A percentile compares a stretch with the other conserved stretches of the same genome.
Evolutionary conservation across 129 eudicot species (phyloP).

Genomic region (Flaveria ramosissima): DNA sequence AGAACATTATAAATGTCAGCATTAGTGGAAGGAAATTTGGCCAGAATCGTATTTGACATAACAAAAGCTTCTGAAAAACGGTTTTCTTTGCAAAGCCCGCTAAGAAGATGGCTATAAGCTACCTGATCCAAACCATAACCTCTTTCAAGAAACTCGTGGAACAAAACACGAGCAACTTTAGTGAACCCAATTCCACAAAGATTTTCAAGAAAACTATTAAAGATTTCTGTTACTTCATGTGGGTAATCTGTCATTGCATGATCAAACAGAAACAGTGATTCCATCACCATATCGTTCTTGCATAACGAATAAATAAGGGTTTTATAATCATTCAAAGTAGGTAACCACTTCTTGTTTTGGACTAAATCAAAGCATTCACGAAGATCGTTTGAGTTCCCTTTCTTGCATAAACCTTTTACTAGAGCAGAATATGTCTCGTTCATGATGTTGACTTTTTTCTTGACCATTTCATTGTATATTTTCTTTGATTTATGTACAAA

Average conservation of each 20-base stretch:
- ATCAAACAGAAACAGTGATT: slow-evolving; percentile 62
- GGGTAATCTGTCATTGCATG: slow-evolving; percentile 43
- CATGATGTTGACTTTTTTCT: slow-evolving; percentile 37
- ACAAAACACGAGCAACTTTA: slow-evolving; percentile 39
- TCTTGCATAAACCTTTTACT: slow-evolving; percentile 53
- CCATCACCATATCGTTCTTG: slow-evolving; percentile 49
- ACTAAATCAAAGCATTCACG: slow-evolving; percentile 43
- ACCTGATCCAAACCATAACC: slow-evolving; percentile 41
- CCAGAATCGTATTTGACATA: slow-evolving; percentile 42
- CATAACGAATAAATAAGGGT: slow-evolving; percentile 45
- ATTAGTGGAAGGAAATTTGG: slow-evolving; percentile 33
- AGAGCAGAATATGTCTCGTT: slow-evolving; percentile 50
- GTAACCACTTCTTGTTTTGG: slow-evolving; percentile 55
- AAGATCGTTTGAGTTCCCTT: slow-evolving; percentile 49
- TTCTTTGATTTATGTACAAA: slow-evolving; percentile 44
- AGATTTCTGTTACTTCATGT: slow-evolving; percentile 29
- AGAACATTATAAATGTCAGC: slow-evolving; percentile 51
- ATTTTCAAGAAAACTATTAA: slow-evolving; percentile 45
- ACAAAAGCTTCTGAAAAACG: slow-evolving; percentile 51
- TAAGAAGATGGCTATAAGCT: slow-evolving; percentile 49
- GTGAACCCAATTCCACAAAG: slow-evolving; percentile 61
- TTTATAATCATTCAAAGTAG: slow-evolving; percentile 47
- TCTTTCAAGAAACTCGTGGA: slow-evolving; percentile 47
- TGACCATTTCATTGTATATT: slow-evolving; percentile 46
- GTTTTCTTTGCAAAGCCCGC: slow-evolving; percentile 65